These are phyloP conservation scores for Cylindrodendrum hubeiense DNA, from an alignment of 2,329 filamentous ascomycete species.

Conservation along the genomic window DNA sequence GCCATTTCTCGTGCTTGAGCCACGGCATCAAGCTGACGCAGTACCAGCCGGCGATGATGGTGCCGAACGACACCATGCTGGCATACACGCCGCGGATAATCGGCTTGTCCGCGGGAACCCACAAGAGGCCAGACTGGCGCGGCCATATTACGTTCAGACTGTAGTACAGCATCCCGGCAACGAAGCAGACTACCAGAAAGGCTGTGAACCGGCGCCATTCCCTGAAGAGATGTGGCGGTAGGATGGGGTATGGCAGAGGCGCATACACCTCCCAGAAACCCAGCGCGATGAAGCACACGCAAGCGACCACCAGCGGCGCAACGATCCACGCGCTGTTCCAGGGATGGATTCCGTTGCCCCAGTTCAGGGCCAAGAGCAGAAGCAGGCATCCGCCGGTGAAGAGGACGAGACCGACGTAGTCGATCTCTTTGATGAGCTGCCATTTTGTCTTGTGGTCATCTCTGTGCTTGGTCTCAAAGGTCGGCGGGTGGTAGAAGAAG, in stretches of 20 bases:
- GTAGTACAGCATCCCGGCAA: conserved; percentile 44
- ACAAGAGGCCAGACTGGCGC: conserved; percentile 39
- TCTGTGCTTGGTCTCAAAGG: conserved; percentile 49
- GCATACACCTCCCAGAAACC: conserved; percentile 36
- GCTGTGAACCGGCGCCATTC: conserved; percentile 38
- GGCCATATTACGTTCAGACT: conserved; percentile 41
- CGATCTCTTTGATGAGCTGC: conserved; percentile 36
- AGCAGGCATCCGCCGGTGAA: conserved; percentile 31
- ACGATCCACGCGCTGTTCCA: conserved; percentile 40
- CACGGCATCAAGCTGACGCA: conserved; percentile 43
- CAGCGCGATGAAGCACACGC: conserved; percentile 33
- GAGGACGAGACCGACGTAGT: conserved; percentile 31
- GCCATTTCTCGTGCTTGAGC: conserved; percentile 45
- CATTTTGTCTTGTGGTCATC: conserved; percentile 36
- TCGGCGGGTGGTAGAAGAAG: conserved; percentile 49
- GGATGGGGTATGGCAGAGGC: conserved; percentile 36
- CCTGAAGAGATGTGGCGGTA: conserved; percentile 40
- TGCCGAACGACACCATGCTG: conserved; percentile 39
- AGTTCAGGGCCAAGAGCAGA: conserved; percentile 37
- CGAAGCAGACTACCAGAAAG: conserved; percentile 30
- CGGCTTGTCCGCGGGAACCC: conserved; percentile 38
- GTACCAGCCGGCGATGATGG: conserved; percentile 41
- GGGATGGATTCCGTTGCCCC: conserved; percentile 37
- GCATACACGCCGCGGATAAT: conserved; percentile 42
- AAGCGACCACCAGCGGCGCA: conserved; percentile 38